Conservation (phyloP, 2,329 filamentous ascomycete species). For the Scytalidium sp. region DNA sequence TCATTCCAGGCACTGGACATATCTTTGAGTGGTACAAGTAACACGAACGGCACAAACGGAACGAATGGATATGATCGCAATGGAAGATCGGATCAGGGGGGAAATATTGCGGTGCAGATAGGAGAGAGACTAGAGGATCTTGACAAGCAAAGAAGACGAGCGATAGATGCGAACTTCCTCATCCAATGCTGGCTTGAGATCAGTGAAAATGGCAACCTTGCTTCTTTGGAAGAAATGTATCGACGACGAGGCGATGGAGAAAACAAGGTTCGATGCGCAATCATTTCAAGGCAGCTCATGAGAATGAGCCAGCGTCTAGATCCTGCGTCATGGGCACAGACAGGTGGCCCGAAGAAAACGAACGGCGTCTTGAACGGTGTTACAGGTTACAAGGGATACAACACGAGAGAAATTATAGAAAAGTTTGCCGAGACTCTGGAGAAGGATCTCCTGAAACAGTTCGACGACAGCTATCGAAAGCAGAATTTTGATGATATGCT, state of each 20-base stretch:
- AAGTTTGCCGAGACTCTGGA: slow-evolving; percentile 96
- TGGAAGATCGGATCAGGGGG: slow-evolving; percentile 56
- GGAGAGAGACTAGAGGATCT: slow-evolving; percentile 92
- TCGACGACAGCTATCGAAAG: slow-evolving; percentile 92
- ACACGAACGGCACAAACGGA: slow-evolving; percentile 52
- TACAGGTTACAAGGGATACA: slow-evolving; percentile 42
- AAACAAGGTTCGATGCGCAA: slow-evolving; percentile 89
- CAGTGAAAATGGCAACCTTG: slow-evolving; percentile 81
- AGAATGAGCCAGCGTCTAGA: slow-evolving; percentile 92
- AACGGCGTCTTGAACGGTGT: slow-evolving; percentile 43
- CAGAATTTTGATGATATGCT: slow-evolving; percentile 98
- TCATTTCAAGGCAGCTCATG: slow-evolving; percentile 90
- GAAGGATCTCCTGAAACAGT: slow-evolving; percentile 92
- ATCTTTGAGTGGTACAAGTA: slow-evolving; percentile 66
- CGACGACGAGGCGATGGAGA: slow-evolving; percentile 81
- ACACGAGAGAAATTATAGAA: slow-evolving; percentile 87
- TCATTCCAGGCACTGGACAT: slow-evolving; percentile 89
- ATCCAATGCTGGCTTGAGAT: slow-evolving; percentile 98
- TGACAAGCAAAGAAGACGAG: slow-evolving; percentile 84
- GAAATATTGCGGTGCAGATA: slow-evolving; percentile 90
- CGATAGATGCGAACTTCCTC: slow-evolving; percentile 89
- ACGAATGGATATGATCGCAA: slow-evolving; percentile 45
- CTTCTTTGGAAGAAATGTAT: slow-evolving; percentile 78
- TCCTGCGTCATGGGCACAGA: slow-evolving; percentile 66
- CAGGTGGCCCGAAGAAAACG: slow-evolving; percentile 49